Evolutionary conservation across 1,139 yeast species (phyloP).

Genomic region (Saccharomyces hybrid): DNA sequence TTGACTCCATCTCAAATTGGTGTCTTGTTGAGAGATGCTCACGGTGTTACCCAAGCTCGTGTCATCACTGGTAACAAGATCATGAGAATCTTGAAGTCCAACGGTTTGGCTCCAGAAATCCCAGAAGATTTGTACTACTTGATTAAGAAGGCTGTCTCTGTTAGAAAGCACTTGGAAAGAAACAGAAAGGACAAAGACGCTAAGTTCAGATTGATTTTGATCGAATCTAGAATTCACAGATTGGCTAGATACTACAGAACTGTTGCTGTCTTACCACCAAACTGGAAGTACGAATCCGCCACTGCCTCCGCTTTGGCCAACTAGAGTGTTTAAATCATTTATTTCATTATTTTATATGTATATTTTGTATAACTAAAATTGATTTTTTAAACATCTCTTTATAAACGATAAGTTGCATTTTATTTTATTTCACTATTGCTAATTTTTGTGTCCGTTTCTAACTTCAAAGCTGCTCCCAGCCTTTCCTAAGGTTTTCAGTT

Average conservation of each 20-base stretch:
- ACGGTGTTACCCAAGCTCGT: constrained; percentile 98
- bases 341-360: not conserved
- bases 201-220: constrained; percentile 99
- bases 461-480: not conserved
- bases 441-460: not conserved
- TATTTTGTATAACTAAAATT: not conserved
- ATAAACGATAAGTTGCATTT: not conserved
- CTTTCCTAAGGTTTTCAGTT: not conserved
- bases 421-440: not conserved
- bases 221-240: constrained; percentile 99
- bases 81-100: constrained; percentile 96
- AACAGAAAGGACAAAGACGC: constrained; percentile 99
- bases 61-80: constrained; percentile 99
- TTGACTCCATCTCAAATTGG: constrained; percentile 99
- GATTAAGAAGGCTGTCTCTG: constrained; percentile 99
- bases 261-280: constrained; percentile 97
- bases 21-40: constrained; percentile 99
- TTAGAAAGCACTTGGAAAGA: constrained; percentile 99
- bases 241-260: constrained; percentile 99
- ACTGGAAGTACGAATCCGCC: constrained; percentile 99
- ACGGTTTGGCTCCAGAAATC: constrained; percentile 99
- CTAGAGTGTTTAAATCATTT: constrained; percentile 39
- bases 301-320: constrained; percentile 99
- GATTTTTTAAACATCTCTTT: constrained; percentile 1
- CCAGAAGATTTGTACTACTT: constrained; percentile 99